phyloP scores from a whole-genome alignment of 2,329 filamentous ascomycete genomes.

The Penicillium sp. region DNA sequence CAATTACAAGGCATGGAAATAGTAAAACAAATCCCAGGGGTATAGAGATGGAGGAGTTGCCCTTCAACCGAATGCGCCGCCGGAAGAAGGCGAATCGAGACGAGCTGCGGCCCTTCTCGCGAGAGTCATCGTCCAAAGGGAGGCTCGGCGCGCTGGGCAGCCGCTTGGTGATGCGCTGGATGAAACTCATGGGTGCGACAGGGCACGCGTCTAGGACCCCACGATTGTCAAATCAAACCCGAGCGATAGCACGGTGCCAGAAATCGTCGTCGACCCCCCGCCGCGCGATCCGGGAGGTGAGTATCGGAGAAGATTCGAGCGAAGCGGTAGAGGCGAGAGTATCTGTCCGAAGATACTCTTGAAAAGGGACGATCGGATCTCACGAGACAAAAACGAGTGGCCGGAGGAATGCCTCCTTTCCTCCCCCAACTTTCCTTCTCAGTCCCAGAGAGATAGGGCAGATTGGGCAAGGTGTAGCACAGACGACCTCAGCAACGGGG shows the following conservation, averaged over 20 bases:
- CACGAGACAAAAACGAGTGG: conserved; percentile 37
- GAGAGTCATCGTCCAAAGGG: conserved; percentile 47
- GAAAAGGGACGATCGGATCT: conserved; percentile 11
- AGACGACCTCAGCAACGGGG: conserved; percentile 27
- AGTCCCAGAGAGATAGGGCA: conserved; percentile 28
- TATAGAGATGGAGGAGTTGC: conserved; percentile 88
- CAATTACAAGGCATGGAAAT: conserved; percentile 86
- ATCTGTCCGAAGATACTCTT: conserved; percentile 1
- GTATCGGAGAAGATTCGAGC: background rate
- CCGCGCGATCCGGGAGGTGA: conserved; percentile 5
- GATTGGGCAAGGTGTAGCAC: conserved; percentile 27
- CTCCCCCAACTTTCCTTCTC: conserved; percentile 32
- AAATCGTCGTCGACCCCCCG: conserved; percentile 13
- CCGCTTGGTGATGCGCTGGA: conserved; percentile 54
- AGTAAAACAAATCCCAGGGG: conserved; percentile 88
- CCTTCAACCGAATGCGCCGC: conserved; percentile 80
- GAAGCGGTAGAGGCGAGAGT: conserved; percentile 14
- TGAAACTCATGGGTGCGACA: conserved; percentile 50
- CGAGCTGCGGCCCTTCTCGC: conserved; percentile 42
- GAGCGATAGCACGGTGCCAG: conserved; percentile 17
- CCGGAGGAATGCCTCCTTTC: conserved; percentile 45
- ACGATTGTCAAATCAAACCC: conserved; percentile 18
- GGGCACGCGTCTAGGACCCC: conserved; percentile 26
- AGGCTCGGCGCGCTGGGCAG: conserved; percentile 48
- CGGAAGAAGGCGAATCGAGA: conserved; percentile 74